Base-by-base conservation (phyloP, 345 rosid species). In the Corchorus capsularis region DNA sequence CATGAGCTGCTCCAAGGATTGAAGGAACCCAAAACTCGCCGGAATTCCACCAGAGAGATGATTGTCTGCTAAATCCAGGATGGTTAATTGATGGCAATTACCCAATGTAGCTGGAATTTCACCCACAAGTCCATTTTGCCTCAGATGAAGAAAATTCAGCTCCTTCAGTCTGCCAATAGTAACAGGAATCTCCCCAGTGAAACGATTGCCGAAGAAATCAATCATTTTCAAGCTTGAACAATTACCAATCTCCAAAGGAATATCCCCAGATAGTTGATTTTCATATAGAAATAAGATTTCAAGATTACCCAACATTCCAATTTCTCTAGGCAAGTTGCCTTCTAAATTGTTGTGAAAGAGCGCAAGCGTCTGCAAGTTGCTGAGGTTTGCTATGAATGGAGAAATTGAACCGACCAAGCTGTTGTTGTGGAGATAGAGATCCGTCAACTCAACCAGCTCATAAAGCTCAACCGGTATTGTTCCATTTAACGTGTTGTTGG, bases 31-130 rank as follows among this genome's bases (percentile, higher is more conserved):
- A 1, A 89, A 81, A 0, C 89, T 84, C 1, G 76, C 81, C 0
- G 99, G 97, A 82, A 92, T 84, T 15, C 83, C 82, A 55, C 96
- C 98, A 0, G 91, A 82, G 61, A 96, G 83, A 53, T 80, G 49
- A 78, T 96, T 96, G 76, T 96, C 99, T 0, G 99, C 99, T 78
- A 96, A 79, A 83, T 96, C 99, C 72, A 96, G 87, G 66, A 89
- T 92, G 10, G 75, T 84, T 56, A 96, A 83, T 69, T 89, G 89
- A 43, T 80, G 86, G 79, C 97, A 96, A 86, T 88, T 81, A 15
- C 97, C 99, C 69, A 96, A 75, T 47, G 80, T 75, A 77, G 83
- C 83, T 63, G 99, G 99, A 85, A 96, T 81, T 12, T 71, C 75
- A 54, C 97, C 98, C 6, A 39, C 70, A 7, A 93, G 83, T 76